Evolutionary conservation across 441 rosid genomes (phyloP), one percentile per base, ranked within the genome.

Genomic region (Raphanus hybrid): DNA sequence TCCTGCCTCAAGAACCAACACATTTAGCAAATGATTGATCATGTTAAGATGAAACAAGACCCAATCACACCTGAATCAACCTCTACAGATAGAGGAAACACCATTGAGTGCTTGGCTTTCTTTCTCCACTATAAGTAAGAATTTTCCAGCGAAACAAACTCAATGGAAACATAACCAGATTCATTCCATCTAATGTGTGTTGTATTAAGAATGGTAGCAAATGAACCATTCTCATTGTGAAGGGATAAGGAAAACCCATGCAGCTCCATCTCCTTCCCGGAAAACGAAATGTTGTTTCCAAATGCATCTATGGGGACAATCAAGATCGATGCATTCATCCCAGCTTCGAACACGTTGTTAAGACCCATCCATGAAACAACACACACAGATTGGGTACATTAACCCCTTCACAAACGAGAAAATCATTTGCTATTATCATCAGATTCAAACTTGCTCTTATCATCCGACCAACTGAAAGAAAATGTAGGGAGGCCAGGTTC

Each of bases 221-320:
- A 3, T 3, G 92, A 88, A 35, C 92, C 92, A 60, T 91, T 91
- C 64, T 67, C 86, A 72, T 80, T 41, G 26, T 81, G 76, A 48
- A 81, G 80, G 80, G 82, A 78, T 12, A 85, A 29, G 34, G 34
- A 29, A 29, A 29, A 4, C 79, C 86, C 87, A 16, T 77, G 80
- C n/a, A 77, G 80, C 75, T 48, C 81, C 34, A 79, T 70, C 0
- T 81, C 8, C 39, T 35, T 6, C 8, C 39, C 39, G 39, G 39
- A 35, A 32, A 35, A 35, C 39, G 39, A 75, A 14, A 90, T 65
- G 59, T 90, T 89, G 37, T 94, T 94, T 18, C 98, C 99, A 81
- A 91, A 94, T 29, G 96, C 97, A 80, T 94, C 99, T 37, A 84
- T 89, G 16, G 97, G 92, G 77, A 87, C 85, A 83, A 94, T 78